A percentile compares a stretch with the other conserved stretches of the same genome.
Conservation (phyloP, 116 monocot genomes). For the Papilionanthe hybrid region DNA sequence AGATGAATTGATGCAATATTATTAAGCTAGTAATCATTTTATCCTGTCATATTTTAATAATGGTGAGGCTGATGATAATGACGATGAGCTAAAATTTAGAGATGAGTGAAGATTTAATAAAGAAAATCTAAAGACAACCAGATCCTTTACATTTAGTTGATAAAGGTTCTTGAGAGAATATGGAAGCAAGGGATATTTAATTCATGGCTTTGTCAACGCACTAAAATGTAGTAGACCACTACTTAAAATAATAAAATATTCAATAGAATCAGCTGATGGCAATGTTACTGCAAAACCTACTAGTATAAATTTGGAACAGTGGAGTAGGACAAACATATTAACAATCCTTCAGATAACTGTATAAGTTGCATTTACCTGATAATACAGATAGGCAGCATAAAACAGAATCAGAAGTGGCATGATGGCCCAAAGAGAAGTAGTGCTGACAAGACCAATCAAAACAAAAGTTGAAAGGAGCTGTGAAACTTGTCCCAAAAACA, state of each 20-base stretch:
- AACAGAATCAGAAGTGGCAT: slow-evolving; percentile 96
- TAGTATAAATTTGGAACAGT: neutral
- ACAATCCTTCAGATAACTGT: neutral
- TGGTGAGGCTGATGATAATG: neutral
- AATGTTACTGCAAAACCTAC: no score
- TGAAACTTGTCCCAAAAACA: slow-evolving; percentile 86
- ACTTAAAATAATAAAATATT: neutral
- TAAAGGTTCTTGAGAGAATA: no score
- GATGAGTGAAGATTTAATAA: neutral
- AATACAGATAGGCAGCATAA: slow-evolving; percentile 92
- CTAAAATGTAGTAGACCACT: neutral
- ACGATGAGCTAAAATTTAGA: neutral
- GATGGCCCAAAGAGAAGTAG: slow-evolving; percentile 95
- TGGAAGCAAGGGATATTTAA: neutral
- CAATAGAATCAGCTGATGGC: neutral
- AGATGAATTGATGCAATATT: no score
- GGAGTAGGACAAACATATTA: neutral
- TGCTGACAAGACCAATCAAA: slow-evolving; percentile 94
- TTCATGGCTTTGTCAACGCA: neutral
- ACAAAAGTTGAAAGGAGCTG: slow-evolving; percentile 97
- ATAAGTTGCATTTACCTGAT: slow-evolving; percentile 59
- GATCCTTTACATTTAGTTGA: no score
- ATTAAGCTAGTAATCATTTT: no score
- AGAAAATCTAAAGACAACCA: no score
- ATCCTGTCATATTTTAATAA: no score